phyloP scores from a whole-genome alignment of 345 rosid species.

The Physaria fendleri region DNA sequence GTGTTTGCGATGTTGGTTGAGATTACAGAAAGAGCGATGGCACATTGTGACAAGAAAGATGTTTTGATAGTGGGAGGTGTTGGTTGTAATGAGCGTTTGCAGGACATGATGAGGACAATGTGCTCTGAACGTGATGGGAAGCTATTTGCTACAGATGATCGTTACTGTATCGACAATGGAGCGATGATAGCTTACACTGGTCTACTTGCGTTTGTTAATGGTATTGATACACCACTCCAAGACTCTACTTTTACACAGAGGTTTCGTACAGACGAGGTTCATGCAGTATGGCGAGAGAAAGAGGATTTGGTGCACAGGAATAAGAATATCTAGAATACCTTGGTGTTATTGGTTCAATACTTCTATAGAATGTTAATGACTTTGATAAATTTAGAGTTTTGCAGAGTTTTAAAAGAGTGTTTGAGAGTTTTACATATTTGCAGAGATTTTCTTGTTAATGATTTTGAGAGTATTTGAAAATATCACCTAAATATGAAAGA shows the following conservation, averaged over 20 bases:
- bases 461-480: too few species aligned
- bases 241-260: conserved; percentile 87
- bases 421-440: too few species aligned
- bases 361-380: too few species aligned
- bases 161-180: conserved; percentile 89
- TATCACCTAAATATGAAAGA: too few species aligned
- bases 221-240: conserved; percentile 57
- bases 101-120: conserved; percentile 93
- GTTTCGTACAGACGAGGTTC: too few species aligned
- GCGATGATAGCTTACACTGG: conserved; percentile 97
- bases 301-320: too few species aligned
- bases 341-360: too few species aligned
- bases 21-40: conserved; percentile 95
- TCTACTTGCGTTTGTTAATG: conserved; percentile 69
- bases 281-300: too few species aligned
- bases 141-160: conserved; percentile 79
- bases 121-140: conserved; percentile 76
- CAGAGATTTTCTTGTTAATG: too few species aligned
- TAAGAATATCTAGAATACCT: too few species aligned
- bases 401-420: too few species aligned
- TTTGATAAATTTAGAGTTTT: too few species aligned
- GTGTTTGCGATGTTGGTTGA: conserved; percentile 96
- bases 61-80: conserved; percentile 92
- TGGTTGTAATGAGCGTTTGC: conserved; percentile 91
- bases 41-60: conserved; percentile 87